Conservation (phyloP, 768 basidiomycete species). For the Boletus rex-veris region DNA sequence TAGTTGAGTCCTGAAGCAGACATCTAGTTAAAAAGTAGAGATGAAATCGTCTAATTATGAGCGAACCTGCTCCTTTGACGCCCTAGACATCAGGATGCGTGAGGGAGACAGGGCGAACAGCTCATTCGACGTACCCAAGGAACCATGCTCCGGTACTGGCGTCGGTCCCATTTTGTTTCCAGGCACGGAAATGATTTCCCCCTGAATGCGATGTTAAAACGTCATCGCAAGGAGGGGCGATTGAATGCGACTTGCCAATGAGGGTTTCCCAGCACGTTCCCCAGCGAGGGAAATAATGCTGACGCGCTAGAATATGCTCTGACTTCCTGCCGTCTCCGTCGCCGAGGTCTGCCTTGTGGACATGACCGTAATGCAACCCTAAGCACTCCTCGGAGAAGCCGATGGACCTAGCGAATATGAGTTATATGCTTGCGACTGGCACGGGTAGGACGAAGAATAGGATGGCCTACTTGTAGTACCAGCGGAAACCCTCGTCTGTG, state of each 20-base stretch:
- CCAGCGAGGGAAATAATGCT: constrained; percentile 73
- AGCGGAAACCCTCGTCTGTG: constrained; percentile 65
- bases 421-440: background rate
- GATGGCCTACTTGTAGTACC: constrained; percentile 57
- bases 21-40: constrained; percentile 1
- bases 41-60: background rate
- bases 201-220: constrained; percentile 37
- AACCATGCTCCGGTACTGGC: constrained; percentile 82
- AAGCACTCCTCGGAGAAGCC: constrained; percentile 83
- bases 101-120: background rate
- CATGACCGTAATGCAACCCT: constrained; percentile 69
- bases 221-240: background rate
- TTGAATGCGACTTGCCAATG: constrained; percentile 40
- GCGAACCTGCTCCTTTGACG: constrained; percentile 65
- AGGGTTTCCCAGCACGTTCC: constrained; percentile 90
- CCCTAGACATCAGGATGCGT: constrained; percentile 38
- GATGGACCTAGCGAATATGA: constrained; percentile 49
- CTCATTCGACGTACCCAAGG: constrained; percentile 52
- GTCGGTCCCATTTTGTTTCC: constrained; percentile 80
- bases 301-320: constrained; percentile 72
- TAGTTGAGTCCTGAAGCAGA: constrained; percentile 45
- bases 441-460: background rate
- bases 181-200: constrained; percentile 87
- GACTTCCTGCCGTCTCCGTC: constrained; percentile 71
- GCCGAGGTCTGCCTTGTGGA: constrained; percentile 79